Percentiles rank a stretch among this genome's conserved stretches.
phyloP scores from a whole-genome alignment of 2,329 filamentous ascomycete genomes.

The Lachnum nothofagi region DNA sequence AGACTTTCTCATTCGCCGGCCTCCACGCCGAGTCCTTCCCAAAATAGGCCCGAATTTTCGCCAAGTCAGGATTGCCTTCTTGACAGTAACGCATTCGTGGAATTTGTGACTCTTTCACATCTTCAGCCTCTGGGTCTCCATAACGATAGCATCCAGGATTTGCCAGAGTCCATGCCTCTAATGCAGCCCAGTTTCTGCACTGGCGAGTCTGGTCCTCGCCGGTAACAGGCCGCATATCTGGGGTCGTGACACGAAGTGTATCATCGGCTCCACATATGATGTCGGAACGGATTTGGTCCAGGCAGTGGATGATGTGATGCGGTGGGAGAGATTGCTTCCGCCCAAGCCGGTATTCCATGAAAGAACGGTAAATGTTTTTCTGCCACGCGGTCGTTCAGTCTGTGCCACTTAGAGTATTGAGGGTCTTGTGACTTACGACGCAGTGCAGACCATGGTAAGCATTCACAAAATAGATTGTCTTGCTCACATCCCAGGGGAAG shows the following conservation, averaged over 20 bases:
- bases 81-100: too few relatives aligned
- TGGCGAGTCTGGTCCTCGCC: slow-evolving; percentile 1
- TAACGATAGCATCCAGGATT: too few relatives aligned
- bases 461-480: slow-evolving; percentile 6
- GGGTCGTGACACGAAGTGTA: not conserved
- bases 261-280: slow-evolving; percentile 6
- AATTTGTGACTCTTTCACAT: too few relatives aligned
- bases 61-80: too few relatives aligned
- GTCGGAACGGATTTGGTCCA: slow-evolving; percentile 1
- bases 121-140: too few relatives aligned
- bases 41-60: too few relatives aligned
- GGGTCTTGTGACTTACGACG: not conserved
- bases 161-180: not conserved
- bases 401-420: not conserved
- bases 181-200: slow-evolving; percentile 2
- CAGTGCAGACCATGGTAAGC: slow-evolving; percentile 4
- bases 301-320: slow-evolving; percentile 4
- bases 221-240: not conserved
- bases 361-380: slow-evolving; percentile 4
- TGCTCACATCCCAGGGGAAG: slow-evolving; percentile 3
- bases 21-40: too few relatives aligned
- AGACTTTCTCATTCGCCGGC: too few relatives aligned
- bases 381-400: not conserved
- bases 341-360: slow-evolving; percentile 4
- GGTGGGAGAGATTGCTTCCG: not conserved